Conservation (phyloP, 305 asterid genomes). For the Salvia sclarea region DNA sequence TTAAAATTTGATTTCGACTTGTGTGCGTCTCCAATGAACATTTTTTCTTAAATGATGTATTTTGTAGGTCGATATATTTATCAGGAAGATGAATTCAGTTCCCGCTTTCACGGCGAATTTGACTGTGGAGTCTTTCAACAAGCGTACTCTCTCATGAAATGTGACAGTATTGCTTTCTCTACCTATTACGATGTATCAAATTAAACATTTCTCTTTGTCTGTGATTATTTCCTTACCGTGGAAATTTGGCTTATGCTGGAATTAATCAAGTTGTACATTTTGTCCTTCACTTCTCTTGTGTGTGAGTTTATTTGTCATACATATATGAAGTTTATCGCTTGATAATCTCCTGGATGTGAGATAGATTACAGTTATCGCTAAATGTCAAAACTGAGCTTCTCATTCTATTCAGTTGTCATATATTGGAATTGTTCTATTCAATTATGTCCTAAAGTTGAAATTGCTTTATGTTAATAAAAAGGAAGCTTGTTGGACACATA, state of each 20-base stretch:
- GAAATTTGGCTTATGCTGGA: background rate
- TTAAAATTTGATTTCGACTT: no score
- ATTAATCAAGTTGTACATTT: background rate
- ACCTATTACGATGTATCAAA: background rate
- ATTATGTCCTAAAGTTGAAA: background rate
- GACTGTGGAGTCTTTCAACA: slow-evolving; percentile 87
- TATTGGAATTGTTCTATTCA: background rate
- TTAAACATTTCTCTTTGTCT: slow-evolving; percentile 12
- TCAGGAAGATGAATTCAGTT: slow-evolving; percentile 82
- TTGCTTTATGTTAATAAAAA: background rate
- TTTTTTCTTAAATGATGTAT: background rate
- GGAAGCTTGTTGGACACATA: no score
- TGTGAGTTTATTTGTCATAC: background rate
- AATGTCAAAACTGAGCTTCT: background rate
- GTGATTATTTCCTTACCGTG: background rate
- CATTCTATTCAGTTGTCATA: background rate
- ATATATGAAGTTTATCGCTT: background rate
- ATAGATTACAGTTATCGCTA: background rate
- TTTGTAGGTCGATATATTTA: slow-evolving; percentile 83
- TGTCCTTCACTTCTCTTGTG: background rate
- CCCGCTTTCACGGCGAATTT: slow-evolving; percentile 91
- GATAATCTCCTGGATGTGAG: background rate
- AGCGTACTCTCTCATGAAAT: slow-evolving; percentile 77
- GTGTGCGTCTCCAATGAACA: background rate
- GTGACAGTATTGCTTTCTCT: slow-evolving; percentile 1